Conservation (phyloP, 305 asterid genomes). For the Solanum hybrid region DNA sequence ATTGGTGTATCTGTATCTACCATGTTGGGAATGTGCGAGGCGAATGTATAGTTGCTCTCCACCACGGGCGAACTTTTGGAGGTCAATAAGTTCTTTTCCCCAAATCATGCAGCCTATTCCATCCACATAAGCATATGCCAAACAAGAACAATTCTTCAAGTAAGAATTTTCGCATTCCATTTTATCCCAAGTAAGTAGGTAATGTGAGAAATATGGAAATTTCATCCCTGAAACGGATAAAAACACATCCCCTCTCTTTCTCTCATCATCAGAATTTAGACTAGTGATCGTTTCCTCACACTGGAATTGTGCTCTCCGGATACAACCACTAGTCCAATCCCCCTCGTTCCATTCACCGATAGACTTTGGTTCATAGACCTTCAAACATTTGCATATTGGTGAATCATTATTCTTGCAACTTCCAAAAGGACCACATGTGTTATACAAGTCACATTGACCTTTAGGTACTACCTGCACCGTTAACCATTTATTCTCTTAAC, state of each 20-base stretch:
- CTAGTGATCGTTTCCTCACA: neutral
- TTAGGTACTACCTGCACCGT: neutral
- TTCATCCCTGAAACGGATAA: slow-evolving; percentile 11
- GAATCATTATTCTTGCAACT: neutral
- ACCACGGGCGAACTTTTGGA: neutral
- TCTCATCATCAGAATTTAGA: neutral
- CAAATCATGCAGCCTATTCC: slow-evolving; percentile 18
- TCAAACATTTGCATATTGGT: neutral
- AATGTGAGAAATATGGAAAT: slow-evolving; percentile 10
- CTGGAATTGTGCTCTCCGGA: neutral
- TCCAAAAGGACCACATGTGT: neutral
- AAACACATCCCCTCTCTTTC: slow-evolving; percentile 14
- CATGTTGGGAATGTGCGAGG: slow-evolving; percentile 13
- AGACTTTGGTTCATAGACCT: neutral
- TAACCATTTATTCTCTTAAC: neutral
- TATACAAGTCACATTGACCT: neutral
- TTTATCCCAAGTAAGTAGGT: neutral
- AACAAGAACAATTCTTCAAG: slow-evolving; percentile 14
- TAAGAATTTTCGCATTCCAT: slow-evolving; percentile 5
- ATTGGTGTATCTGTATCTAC: neutral
- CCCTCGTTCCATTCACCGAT: neutral
- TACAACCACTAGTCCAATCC: neutral
- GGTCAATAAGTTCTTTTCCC: slow-evolving; percentile 9
- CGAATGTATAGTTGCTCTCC: slow-evolving; percentile 16
- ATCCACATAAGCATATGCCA: slow-evolving; percentile 12